Conservation (phyloP, 176 grass and related monocot genomes). For the Aegilops umbellulata region DNA sequence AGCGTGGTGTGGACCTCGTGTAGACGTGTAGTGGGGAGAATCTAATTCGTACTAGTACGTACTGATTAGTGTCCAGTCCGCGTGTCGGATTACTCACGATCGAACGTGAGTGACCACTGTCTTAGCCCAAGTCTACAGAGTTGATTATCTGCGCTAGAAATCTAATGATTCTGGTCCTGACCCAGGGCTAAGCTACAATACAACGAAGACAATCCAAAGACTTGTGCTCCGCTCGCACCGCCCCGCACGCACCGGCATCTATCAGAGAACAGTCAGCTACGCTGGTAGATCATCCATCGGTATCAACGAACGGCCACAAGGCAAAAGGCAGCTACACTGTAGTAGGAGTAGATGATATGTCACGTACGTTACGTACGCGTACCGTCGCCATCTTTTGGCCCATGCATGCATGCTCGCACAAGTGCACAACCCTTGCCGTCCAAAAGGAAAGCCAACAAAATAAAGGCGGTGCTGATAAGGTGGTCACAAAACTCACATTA, state of each 20-base stretch:
- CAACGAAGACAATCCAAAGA: background rate
- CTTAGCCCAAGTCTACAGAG: too few relatives aligned
- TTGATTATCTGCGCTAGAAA: too few relatives aligned
- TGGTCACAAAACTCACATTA: background rate
- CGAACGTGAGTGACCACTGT: background rate
- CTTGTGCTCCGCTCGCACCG: background rate
- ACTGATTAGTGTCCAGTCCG: too few relatives aligned
- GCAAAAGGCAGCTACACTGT: background rate
- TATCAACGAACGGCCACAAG: background rate
- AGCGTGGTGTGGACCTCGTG: too few relatives aligned
- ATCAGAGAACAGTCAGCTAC: background rate
- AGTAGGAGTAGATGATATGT: background rate
- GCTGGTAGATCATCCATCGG: background rate
- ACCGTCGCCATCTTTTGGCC: background rate
- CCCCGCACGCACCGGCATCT: background rate
- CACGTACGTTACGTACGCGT: background rate
- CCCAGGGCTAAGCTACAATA: background rate
- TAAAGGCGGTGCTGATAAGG: background rate
- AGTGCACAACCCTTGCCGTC: background rate
- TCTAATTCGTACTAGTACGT: too few relatives aligned
- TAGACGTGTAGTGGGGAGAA: too few relatives aligned
- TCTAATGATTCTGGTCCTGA: background rate
- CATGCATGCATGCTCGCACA: background rate
- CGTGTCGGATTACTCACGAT: background rate
- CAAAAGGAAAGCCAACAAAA: background rate